Percentiles rank a stretch among this genome's conserved stretches.
Conservation (phyloP, 108 stramenopile species). For the Fragilaria crotonensis region DNA sequence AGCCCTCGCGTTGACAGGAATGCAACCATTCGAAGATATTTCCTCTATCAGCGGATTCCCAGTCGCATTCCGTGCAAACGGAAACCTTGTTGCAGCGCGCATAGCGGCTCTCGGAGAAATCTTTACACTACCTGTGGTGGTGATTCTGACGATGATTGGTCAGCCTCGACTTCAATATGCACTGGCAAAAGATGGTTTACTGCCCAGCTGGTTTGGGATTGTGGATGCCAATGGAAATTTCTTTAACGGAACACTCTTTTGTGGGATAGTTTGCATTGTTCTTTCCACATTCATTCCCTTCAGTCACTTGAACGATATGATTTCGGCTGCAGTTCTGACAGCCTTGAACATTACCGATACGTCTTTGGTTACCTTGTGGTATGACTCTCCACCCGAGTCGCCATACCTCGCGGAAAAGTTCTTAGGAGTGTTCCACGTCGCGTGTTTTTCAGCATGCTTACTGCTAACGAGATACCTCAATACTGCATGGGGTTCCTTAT, state of each 20-base stretch:
- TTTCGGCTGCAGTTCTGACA: conserved; percentile 36
- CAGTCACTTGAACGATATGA: conserved; percentile 31
- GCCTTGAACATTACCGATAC: conserved; percentile 22
- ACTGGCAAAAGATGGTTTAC: conserved; percentile 43
- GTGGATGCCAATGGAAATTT: conserved; percentile 43
- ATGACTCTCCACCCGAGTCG: conserved; percentile 8
- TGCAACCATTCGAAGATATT: conserved; percentile 44
- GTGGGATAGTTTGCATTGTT: conserved; percentile 25
- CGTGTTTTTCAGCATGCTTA: conserved; percentile 6
- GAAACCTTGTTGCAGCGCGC: not conserved
- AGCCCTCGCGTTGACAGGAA: conserved; percentile 49
- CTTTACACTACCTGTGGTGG: conserved; percentile 50
- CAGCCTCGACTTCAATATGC: conserved; percentile 48
- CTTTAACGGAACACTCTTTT: conserved; percentile 29
- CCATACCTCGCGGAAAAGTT: conserved; percentile 15
- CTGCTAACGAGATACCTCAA: not conserved
- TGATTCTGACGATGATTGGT: conserved; percentile 42
- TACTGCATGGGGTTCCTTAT: too few relatives aligned
- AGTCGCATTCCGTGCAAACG: conserved; percentile 14
- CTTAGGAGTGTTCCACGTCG: conserved; percentile 7
- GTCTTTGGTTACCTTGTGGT: conserved; percentile 13
- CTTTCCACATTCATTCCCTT: conserved; percentile 45
- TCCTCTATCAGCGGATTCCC: conserved; percentile 40
- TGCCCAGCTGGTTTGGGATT: conserved; percentile 31
- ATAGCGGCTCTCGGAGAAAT: conserved; percentile 32